Base-by-base conservation (phyloP, 2,329 filamentous ascomycete genomes). In the Talaromyces pinophilus region DNA sequence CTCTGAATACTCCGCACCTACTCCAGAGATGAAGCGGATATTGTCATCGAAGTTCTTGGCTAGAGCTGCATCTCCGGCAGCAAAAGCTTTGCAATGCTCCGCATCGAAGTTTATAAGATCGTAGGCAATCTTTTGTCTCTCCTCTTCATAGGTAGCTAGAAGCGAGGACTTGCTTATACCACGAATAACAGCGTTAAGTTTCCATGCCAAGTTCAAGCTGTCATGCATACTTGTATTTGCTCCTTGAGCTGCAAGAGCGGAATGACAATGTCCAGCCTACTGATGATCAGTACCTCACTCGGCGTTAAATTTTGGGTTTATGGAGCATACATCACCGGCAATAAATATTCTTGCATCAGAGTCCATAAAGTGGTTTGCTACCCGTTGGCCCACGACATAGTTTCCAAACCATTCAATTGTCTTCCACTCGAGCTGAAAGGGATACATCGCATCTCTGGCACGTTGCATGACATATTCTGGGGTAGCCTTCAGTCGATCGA, bases 21-120 rank as follows among this genome's bases (percentile, higher is more conserved):
- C 85, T 15, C 90, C 90, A 0, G 88, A 90, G 70, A 92, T 92
- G 78, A 92, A 92, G 8, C 87, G 86, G 42, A 91, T 85, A 65
- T 92, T 91, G 55, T 86, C 87, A 55, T 85, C 82, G 74, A 92
- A 92, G 76, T 92, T 92, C 69, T 86, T 83, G 0, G 88, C 87
- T 1, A 92, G 81, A 0, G 86, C 87, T 59, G 83, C 82, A 69
- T 92, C 88, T 38, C 88, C 88, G 3, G 83, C 84, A 22, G 87
- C 83, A 70, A 87, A 77, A 33, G 83, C 82, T 63, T 81, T 81
- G 57, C 82, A 82, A 66, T 85, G 83, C 67, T 82, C 82, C 0
- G 68, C 63, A 44, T 76, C 75, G 10, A 76, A 76, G 1, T 69
- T 68, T 46, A 76, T 76, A 0, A 77, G 70, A 65, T 77, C 74